Evolutionary conservation across 495 filamentous ascomycete species (phyloP).

Genomic region (Penicillium pulvis): DNA sequence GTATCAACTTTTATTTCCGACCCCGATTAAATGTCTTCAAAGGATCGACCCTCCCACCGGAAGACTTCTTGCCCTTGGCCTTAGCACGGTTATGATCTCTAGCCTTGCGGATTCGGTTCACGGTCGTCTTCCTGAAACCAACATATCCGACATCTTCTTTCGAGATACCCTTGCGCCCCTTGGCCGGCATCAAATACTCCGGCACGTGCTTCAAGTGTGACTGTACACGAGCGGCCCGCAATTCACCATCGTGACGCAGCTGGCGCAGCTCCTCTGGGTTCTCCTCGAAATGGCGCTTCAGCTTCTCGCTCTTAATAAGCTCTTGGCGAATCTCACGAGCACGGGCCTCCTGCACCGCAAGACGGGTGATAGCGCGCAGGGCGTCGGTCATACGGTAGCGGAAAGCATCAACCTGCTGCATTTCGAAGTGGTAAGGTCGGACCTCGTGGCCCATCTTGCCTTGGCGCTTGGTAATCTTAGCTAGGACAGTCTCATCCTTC

Average conservation of each 20-base stretch:
- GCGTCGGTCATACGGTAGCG: constrained; percentile 94
- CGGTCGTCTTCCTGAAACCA: constrained; percentile 68
- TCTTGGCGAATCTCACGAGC: constrained; percentile 85
- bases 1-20: constrained; percentile 27
- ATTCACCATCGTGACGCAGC: constrained; percentile 86
- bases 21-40: constrained; percentile 81
- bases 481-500: constrained; percentile 81
- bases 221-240: constrained; percentile 76
- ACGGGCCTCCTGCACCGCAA: constrained; percentile 87
- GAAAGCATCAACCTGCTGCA: constrained; percentile 89
- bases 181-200: constrained; percentile 85
- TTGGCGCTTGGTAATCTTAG: constrained; percentile 72
- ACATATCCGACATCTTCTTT: constrained; percentile 70
- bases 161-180: constrained; percentile 68
- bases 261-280: constrained; percentile 87
- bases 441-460: constrained; percentile 72
- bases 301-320: constrained; percentile 85
- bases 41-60: constrained; percentile 69
- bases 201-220: constrained; percentile 94
- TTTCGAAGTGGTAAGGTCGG: constrained; percentile 90
- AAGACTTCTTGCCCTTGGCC: constrained; percentile 49
- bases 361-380: constrained; percentile 73
- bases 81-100: constrained; percentile 61
- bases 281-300: constrained; percentile 95
- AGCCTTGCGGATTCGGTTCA: constrained; percentile 74